Percentiles rank a stretch among this genome's conserved stretches.
These are phyloP conservation scores for Isatis tinctoria DNA, from an alignment of 345 rosid genomes.

Conservation along the genomic window DNA sequence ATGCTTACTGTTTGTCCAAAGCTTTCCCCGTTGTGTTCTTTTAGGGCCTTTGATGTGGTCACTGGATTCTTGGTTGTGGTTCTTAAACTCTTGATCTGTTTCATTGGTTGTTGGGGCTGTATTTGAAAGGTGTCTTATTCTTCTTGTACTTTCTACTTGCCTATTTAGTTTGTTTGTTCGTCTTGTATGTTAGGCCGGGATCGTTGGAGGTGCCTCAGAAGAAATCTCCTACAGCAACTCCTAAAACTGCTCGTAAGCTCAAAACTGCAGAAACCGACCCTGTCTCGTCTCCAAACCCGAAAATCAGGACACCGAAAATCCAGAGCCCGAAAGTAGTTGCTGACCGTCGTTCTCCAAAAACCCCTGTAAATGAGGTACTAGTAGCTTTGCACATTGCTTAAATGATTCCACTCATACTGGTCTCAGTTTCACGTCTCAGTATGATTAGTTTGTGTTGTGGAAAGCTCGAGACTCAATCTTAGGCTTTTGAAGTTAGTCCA, in stretches of 20 bases:
- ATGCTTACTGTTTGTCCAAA: constrained; percentile 1
- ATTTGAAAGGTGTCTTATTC: neutral
- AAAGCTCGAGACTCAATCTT: neutral
- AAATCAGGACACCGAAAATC: constrained; percentile 56
- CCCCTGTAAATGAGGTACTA: constrained; percentile 67
- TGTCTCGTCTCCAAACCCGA: constrained; percentile 46
- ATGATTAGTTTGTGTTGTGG: neutral
- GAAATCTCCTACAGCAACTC: constrained; percentile 61
- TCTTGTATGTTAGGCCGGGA: constrained; percentile 40
- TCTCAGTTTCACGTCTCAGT: neutral
- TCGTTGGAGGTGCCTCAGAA: constrained; percentile 62
- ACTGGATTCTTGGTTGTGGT: constrained; percentile 1
- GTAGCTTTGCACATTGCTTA: constrained; percentile 10
- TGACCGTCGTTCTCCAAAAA: constrained; percentile 70
- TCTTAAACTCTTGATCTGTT: neutral
- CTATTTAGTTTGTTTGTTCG: constrained; percentile 16
- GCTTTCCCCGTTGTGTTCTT: neutral
- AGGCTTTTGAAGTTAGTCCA: neutral
- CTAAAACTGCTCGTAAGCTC: constrained; percentile 63
- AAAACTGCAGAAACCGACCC: constrained; percentile 53
- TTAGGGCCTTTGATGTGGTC: neutral
- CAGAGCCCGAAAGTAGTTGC: constrained; percentile 59
- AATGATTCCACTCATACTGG: neutral
- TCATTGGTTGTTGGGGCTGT: neutral
- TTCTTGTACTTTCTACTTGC: neutral